These are phyloP conservation scores for Pleurotus eryngii DNA, from an alignment of 768 basidiomycete species.

Conservation along the genomic window DNA sequence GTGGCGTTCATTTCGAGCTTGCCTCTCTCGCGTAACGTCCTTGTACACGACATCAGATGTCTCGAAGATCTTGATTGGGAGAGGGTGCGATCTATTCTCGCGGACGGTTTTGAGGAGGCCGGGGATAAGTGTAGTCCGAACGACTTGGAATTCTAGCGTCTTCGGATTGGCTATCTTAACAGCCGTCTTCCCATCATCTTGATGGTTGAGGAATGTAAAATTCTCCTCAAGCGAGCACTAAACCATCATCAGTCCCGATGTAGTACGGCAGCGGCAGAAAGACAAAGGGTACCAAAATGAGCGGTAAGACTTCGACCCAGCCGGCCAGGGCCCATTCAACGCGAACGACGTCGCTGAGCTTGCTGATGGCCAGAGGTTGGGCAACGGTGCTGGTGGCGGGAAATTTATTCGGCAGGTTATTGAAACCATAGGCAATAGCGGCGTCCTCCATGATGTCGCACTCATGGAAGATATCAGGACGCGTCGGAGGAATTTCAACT, in stretches of 20 bases:
- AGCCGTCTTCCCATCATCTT: slow-evolving; percentile 76
- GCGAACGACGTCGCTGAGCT: slow-evolving; percentile 83
- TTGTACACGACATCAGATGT: slow-evolving; percentile 91
- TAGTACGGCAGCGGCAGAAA: no score
- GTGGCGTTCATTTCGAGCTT: slow-evolving; percentile 84
- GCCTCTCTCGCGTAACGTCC: slow-evolving; percentile 71
- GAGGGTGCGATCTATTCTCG: slow-evolving; percentile 90
- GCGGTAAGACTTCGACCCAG: slow-evolving; percentile 92
- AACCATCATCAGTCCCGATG: background rate
- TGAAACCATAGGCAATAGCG: slow-evolving; percentile 97
- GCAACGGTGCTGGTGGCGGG: slow-evolving; percentile 93
- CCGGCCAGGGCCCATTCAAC: slow-evolving; percentile 92
- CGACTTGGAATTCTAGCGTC: slow-evolving; percentile 96
- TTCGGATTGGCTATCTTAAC: slow-evolving; percentile 97
- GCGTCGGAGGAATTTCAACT: slow-evolving; percentile 86
- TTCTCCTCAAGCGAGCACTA: slow-evolving; percentile 99
- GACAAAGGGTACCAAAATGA: slow-evolving; percentile 72
- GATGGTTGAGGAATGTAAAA: slow-evolving; percentile 87
- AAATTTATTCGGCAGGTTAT: slow-evolving; percentile 90
- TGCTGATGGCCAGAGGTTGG: slow-evolving; percentile 86
- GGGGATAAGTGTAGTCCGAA: slow-evolving; percentile 92
- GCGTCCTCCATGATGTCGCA: slow-evolving; percentile 99
- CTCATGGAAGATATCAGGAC: slow-evolving; percentile 97
- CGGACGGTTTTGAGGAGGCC: slow-evolving; percentile 96
- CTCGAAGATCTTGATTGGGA: slow-evolving; percentile 94